These are phyloP conservation scores for Pichia sp. DNA, from an alignment of 1,139 yeast species.

Conservation along the genomic window DNA sequence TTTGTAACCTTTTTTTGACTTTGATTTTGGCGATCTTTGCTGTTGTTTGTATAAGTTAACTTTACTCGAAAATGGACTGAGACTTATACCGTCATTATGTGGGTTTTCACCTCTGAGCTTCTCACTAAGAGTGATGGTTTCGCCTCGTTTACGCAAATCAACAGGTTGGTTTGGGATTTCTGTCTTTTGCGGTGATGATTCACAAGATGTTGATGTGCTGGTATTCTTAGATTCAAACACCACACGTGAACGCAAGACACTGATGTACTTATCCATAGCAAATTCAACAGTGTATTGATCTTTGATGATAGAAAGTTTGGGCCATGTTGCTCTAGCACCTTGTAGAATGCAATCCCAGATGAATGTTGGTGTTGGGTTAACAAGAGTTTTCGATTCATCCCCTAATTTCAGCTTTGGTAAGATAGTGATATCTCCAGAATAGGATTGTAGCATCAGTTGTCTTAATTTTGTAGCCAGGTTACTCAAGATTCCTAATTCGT, in stretches of 20 bases:
- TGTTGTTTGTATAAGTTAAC: neutral
- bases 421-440: conserved; percentile 92
- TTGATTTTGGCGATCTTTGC: neutral
- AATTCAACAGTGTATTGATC: conserved; percentile 92
- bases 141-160: conserved; percentile 9
- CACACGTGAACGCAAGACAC: conserved; percentile 62
- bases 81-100: neutral
- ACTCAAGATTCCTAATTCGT: conserved; percentile 74
- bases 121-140: conserved; percentile 13
- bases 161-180: neutral
- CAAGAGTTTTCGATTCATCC: conserved; percentile 63
- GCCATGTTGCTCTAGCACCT: conserved; percentile 95
- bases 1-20: neutral
- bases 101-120: neutral
- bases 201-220: conserved; percentile 3
- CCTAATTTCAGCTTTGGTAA: conserved; percentile 65
- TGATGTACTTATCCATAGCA: conserved; percentile 78
- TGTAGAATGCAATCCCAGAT: conserved; percentile 67
- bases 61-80: conserved; percentile 3
- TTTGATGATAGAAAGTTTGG: conserved; percentile 75
- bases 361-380: conserved; percentile 79
- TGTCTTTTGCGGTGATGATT: conserved; percentile 9
- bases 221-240: conserved; percentile 34
- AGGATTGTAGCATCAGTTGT: conserved; percentile 78
- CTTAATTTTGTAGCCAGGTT: conserved; percentile 70